Evolutionary conservation across 345 rosid species (phyloP).

Genomic region (Clarkia xantiana): DNA sequence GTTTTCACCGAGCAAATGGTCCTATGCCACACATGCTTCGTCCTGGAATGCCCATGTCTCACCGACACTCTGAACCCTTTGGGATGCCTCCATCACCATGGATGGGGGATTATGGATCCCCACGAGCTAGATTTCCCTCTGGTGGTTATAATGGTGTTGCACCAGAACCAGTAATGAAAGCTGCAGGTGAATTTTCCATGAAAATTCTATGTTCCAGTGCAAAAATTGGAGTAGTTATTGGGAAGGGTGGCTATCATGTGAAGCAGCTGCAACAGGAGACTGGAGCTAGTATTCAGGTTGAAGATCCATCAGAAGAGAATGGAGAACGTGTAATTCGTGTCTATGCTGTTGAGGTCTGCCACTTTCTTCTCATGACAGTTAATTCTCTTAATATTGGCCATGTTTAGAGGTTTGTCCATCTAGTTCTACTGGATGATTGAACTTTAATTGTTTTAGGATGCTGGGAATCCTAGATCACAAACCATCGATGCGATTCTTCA

Average conservation of each 20-base stretch:
- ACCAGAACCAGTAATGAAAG: conserved; percentile 24
- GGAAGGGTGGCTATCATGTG: conserved; percentile 45
- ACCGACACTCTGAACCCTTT: conserved; percentile 14
- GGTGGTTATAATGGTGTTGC: conserved; percentile 24
- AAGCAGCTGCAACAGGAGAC: conserved; percentile 39
- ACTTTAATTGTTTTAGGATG: conserved; percentile 23
- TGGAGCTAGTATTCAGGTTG: conserved; percentile 41
- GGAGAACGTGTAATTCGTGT: conserved; percentile 39
- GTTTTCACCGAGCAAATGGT: conserved; percentile 17
- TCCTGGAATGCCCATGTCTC: conserved; percentile 17
- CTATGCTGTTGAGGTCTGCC: conserved; percentile 38
- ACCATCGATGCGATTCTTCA: conserved; percentile 45
- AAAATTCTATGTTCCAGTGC: conserved; percentile 33
- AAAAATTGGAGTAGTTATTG: conserved; percentile 53
- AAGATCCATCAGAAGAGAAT: conserved; percentile 26
- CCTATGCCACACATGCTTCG: conserved; percentile 17
- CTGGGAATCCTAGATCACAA: conserved; percentile 30
- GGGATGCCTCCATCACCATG: conserved; percentile 20
- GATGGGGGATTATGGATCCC: conserved; percentile 20
- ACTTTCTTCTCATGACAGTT: conserved; percentile 3
- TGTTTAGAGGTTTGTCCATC: background rate
- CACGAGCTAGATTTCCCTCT: conserved; percentile 15
- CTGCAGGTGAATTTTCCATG: conserved; percentile 42
- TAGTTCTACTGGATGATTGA: conserved; percentile 10
- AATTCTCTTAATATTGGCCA: background rate